These are phyloP conservation scores for Boletus subparvulus DNA, from an alignment of 768 basidiomycete genomes.

Conservation along the genomic window DNA sequence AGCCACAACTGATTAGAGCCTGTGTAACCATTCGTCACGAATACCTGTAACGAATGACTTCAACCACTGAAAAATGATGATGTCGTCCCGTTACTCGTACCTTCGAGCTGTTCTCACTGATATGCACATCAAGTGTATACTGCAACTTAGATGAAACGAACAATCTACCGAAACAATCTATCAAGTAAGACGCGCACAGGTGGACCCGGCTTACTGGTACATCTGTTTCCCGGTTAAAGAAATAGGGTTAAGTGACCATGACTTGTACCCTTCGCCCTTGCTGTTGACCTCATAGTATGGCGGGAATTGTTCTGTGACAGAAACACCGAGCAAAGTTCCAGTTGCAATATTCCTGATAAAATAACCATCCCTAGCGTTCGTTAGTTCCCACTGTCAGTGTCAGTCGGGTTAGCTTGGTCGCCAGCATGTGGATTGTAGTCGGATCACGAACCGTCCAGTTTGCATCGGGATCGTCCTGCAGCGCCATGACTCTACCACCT, in stretches of 20 bases:
- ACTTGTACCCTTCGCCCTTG: not conserved
- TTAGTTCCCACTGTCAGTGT: not conserved
- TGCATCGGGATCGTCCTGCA: not conserved
- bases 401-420: not conserved
- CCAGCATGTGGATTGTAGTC: not conserved
- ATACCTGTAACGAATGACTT: not conserved
- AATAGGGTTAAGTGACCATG: not conserved
- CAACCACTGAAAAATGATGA: not conserved
- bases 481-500: not conserved
- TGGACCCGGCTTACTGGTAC: not conserved
- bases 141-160: not conserved
- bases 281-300: not conserved
- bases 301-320: not conserved
- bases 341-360: not conserved
- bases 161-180: not conserved
- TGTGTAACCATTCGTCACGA: not conserved
- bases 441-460: not conserved
- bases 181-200: not conserved
- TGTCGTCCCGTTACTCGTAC: not conserved
- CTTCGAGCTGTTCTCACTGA: not conserved
- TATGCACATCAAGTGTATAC: not conserved
- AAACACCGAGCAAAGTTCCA: not conserved
- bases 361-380: not conserved
- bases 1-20: not conserved
- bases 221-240: not conserved